Conservation (phyloP, 164 flowering plant genomes). For the Paratinospora sagittata region DNA sequence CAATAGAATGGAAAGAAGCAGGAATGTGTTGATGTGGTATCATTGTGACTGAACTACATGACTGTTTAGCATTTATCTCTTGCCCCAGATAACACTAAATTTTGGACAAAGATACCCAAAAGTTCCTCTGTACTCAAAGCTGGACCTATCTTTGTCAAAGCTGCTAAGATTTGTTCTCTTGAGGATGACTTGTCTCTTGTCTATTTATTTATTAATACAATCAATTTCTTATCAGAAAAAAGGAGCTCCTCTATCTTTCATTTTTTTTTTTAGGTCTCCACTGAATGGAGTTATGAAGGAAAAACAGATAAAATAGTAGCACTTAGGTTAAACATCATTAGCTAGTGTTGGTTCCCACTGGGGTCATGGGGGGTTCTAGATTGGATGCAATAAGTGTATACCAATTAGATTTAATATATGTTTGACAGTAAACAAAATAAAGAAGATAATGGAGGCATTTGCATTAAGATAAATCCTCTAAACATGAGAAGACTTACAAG, state of each 20-base stretch:
- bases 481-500: constrained; percentile 52
- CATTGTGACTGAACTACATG: not conserved
- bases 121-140: too few relatives aligned
- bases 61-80: not conserved
- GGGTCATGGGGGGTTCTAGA: too few relatives aligned
- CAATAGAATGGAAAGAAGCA: not conserved
- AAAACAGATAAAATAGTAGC: not conserved
- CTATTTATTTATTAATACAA: too few relatives aligned
- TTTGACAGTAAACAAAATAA: too few relatives aligned
- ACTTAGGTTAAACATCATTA: too few relatives aligned
- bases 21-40: not conserved
- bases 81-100: not conserved
- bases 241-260: too few relatives aligned
- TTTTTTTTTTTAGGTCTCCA: not conserved
- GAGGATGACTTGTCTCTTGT: too few relatives aligned
- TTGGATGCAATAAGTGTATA: too few relatives aligned
- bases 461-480: not conserved
- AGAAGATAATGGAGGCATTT: too few relatives aligned
- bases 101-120: not conserved
- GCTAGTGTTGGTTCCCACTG: not conserved
- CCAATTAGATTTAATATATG: not conserved
- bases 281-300: not conserved
- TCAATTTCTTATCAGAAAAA: too few relatives aligned
- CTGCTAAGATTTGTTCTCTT: too few relatives aligned
- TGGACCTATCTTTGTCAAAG: too few relatives aligned